Evolutionary conservation across 768 basidiomycete species (phyloP).

Genomic region (Tephrocybe sp.): DNA sequence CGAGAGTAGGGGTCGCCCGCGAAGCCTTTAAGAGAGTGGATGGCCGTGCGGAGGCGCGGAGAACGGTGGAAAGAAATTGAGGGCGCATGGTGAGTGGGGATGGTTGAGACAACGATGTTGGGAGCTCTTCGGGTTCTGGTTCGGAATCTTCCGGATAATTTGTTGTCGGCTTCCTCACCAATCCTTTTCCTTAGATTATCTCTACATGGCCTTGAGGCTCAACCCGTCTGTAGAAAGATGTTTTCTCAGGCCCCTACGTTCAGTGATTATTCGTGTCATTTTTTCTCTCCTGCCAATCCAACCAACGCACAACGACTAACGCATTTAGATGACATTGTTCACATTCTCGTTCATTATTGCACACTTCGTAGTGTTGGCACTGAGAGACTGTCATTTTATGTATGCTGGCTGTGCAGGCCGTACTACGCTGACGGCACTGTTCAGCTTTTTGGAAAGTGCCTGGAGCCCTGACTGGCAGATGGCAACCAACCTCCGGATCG

Average conservation of each 20-base stretch:
- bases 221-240: no score
- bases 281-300: no score
- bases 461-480: conserved; percentile 10
- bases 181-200: not conserved
- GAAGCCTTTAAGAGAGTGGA: conserved; percentile 32
- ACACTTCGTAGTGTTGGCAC: not conserved
- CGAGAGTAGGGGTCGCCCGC: conserved; percentile 38
- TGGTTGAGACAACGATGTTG: conserved; percentile 19
- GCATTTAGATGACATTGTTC: no score
- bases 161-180: not conserved
- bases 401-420: not conserved
- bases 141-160: conserved; percentile 25
- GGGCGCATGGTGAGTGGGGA: conserved; percentile 44
- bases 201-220: no score
- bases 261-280: no score
- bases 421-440: not conserved
- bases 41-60: conserved; percentile 59
- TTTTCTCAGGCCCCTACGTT: no score
- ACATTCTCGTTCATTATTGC: not conserved
- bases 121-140: conserved; percentile 25
- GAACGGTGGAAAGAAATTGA: conserved; percentile 57
- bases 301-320: not conserved
- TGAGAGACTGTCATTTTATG: not conserved
- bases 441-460: conserved; percentile 2
- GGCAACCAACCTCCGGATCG: conserved; percentile 8